Conservation (phyloP, 148 eudicot genomes). For the Fallopia convolvulus region DNA sequence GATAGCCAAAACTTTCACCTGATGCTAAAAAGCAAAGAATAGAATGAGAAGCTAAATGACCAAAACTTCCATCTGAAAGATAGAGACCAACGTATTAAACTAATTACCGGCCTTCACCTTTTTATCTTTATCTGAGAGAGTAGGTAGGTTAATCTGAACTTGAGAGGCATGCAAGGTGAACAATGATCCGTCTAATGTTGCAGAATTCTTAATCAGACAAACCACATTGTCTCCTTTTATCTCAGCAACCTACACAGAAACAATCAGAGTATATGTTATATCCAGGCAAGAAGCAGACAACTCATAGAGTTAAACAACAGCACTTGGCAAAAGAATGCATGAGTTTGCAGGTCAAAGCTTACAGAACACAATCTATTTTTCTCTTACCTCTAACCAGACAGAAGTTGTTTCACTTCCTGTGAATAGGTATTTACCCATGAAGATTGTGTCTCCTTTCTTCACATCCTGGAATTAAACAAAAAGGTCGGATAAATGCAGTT, state of each 20-base stretch:
- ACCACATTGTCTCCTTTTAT: constrained; percentile 66
- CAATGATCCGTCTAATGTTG: constrained; percentile 71
- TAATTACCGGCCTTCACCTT: constrained; percentile 36
- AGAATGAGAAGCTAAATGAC: not conserved
- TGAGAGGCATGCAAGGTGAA: constrained; percentile 88
- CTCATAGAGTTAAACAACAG: not conserved
- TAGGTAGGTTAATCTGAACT: constrained; percentile 76
- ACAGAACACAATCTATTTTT: not conserved
- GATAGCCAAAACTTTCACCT: not conserved
- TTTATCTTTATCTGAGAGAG: constrained; percentile 79
- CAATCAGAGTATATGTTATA: not conserved
- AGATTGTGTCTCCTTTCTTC: constrained; percentile 89
- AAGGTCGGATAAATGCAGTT: not conserved
- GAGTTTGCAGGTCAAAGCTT: not conserved
- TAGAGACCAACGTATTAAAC: not conserved
- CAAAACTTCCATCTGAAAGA: not conserved
- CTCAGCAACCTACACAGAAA: constrained; percentile 58
- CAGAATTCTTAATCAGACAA: constrained; percentile 79
- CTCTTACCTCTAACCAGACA: constrained; percentile 94
- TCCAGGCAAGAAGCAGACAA: not conserved
- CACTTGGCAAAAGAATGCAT: not conserved
- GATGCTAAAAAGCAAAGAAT: not conserved
- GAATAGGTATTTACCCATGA: constrained; percentile 89
- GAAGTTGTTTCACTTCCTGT: constrained; percentile 98
- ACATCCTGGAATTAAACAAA: constrained; percentile 50